Percentiles rank a stretch among this genome's conserved stretches.
Conservation (phyloP, 1,284 basidiomycete species). For the Golubevia sp. region DNA sequence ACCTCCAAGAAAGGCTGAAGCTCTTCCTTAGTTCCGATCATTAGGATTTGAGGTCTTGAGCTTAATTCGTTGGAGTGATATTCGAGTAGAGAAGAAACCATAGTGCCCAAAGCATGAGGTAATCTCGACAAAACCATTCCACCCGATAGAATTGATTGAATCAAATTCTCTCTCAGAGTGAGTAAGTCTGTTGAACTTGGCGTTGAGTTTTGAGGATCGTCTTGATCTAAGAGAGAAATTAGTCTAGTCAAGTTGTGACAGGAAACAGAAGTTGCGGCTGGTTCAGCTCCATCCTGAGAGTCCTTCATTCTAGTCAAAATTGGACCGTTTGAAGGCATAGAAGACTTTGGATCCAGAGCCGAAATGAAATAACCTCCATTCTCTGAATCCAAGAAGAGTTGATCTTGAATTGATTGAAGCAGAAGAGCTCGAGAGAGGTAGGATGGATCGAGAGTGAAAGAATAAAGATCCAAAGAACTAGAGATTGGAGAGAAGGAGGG, state of each 20-base stretch:
- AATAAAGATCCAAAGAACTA: constrained; percentile 7
- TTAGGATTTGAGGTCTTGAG: too few species aligned
- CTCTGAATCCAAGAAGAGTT: constrained; percentile 64
- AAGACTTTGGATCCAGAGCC: too few species aligned
- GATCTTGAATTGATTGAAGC: constrained; percentile 64
- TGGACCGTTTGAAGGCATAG: constrained; percentile 50
- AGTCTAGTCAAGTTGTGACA: constrained; percentile 64
- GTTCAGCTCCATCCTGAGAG: constrained; percentile 65
- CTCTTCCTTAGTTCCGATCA: neutral
- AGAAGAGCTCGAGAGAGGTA: constrained; percentile 36
- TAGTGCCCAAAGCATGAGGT: constrained; percentile 50
- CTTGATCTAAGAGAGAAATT: constrained; percentile 47
- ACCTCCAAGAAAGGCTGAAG: neutral
- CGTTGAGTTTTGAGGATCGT: constrained; percentile 29
- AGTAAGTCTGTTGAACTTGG: constrained; percentile 52
- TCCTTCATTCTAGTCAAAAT: constrained; percentile 65
- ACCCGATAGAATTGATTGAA: constrained; percentile 5
- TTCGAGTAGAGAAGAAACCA: constrained; percentile 46
- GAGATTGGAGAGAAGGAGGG: neutral
- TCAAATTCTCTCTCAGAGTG: constrained; percentile 32
- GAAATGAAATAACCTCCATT: constrained; percentile 65
- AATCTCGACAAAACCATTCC: constrained; percentile 32
- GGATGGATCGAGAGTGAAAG: constrained; percentile 5
- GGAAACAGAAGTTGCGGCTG: constrained; percentile 63
- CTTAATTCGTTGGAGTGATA: constrained; percentile 6